Percentiles rank a stretch among this genome's conserved stretches.
Conservation (phyloP, 495 filamentous ascomycete genomes). For the Peziza echinospora region DNA sequence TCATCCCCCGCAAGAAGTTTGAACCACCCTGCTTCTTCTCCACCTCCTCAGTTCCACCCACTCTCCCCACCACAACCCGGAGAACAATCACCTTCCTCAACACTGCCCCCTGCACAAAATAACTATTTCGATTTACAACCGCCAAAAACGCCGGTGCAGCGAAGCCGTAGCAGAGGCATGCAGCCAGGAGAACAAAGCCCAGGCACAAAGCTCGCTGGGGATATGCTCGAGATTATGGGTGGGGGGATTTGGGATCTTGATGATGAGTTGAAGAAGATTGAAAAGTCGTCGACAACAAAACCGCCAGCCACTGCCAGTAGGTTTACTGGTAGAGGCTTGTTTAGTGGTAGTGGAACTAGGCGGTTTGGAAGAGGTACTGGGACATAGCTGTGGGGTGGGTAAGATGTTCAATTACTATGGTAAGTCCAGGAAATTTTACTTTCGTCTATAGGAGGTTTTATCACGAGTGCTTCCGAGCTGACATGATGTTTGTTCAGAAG, state of each 20-base stretch:
- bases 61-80: not conserved
- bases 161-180: too few relatives aligned
- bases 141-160: too few relatives aligned
- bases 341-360: not conserved
- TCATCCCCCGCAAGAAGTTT: not conserved
- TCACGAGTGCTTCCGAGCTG: too few relatives aligned
- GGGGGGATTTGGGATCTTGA: not conserved
- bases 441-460: too few relatives aligned
- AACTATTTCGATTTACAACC: too few relatives aligned
- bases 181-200: not conserved
- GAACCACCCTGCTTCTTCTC: not conserved
- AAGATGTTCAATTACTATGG: too few relatives aligned
- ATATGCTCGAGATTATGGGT: not conserved
- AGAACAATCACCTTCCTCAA: too few relatives aligned
- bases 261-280: not conserved
- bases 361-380: not conserved
- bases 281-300: not conserved
- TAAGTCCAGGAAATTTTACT: too few relatives aligned
- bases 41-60: not conserved
- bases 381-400: not conserved
- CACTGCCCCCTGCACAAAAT: too few relatives aligned
- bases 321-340: not conserved
- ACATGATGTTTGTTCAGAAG: too few relatives aligned
- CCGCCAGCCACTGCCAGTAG: not conserved
- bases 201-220: not conserved